Conservation (phyloP, 306 rosid species). For the Corylus americana region DNA sequence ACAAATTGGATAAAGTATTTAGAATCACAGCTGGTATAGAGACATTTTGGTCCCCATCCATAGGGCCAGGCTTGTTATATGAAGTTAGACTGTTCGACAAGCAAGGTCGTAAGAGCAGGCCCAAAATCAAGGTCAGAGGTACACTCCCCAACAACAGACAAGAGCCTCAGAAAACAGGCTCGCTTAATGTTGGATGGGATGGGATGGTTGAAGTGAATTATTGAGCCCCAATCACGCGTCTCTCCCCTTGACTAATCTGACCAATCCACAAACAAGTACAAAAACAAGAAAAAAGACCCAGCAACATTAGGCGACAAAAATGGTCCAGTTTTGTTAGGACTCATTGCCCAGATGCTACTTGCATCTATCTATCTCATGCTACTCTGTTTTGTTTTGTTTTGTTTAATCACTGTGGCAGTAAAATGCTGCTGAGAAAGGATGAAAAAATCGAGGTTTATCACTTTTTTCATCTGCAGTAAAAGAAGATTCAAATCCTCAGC, state of each 20-base stretch:
- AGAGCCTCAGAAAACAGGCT: constrained; percentile 29
- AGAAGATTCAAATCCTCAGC: constrained; percentile 21
- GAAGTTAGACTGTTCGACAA: no score
- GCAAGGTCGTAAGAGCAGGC: no score
- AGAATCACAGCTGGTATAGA: no score
- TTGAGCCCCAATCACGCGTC: not conserved
- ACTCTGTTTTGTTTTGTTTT: no score
- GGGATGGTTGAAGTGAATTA: constrained; percentile 1
- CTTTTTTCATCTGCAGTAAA: not conserved
- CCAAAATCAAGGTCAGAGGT: not conserved
- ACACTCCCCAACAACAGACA: constrained; percentile 11
- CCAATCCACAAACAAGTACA: not conserved
- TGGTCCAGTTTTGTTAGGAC: no score
- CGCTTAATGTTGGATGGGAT: constrained; percentile 23
- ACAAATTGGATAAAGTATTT: no score
- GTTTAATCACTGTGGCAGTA: no score
- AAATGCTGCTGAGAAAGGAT: not conserved
- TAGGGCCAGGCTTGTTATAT: no score
- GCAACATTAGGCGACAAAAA: no score
- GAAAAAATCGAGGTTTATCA: not conserved
- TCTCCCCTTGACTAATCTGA: constrained; percentile 1
- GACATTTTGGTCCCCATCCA: no score
- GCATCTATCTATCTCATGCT: no score
- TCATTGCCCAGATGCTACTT: no score
- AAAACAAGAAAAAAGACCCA: not conserved